phyloP scores from a whole-genome alignment of 208 protist species.

The Phytomonas francai region DNA sequence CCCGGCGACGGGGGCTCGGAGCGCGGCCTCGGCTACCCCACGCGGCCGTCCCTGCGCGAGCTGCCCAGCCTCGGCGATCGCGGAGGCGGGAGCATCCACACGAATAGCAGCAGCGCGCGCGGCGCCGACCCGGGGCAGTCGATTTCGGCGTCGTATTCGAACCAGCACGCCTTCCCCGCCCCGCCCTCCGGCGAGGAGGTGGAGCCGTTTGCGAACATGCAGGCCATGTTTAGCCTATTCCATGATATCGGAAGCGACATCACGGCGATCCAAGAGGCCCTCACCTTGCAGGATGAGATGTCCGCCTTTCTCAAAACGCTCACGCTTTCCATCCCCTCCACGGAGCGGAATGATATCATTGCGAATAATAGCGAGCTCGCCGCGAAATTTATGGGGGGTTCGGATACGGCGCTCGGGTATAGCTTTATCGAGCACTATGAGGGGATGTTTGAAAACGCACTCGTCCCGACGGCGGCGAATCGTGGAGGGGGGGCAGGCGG shows the following conservation, averaged over 20 bases:
- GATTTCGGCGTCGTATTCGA: neutral
- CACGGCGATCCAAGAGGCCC: conserved; percentile 39
- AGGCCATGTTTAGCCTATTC: conserved; percentile 39
- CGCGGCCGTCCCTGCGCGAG: neutral
- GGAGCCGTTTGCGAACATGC: conserved; percentile 51
- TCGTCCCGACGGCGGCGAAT: neutral
- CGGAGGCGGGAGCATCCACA: neutral
- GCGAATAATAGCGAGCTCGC: conserved; percentile 3
- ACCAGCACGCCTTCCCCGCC: conserved; percentile 11
- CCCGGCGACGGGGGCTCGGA: neutral
- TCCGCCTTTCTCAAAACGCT: conserved; percentile 78
- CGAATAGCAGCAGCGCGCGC: neutral
- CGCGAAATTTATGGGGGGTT: neutral
- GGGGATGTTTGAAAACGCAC: conserved; percentile 19
- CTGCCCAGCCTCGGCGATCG: neutral
- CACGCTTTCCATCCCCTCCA: conserved; percentile 74
- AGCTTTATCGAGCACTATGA: conserved; percentile 28
- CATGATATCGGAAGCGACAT: conserved; percentile 38
- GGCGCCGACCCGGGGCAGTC: neutral
- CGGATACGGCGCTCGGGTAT: neutral
- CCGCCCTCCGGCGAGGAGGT: conserved; percentile 18
- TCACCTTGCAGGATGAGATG: conserved; percentile 82
- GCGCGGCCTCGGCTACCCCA: neutral
- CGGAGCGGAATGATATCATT: conserved; percentile 36
- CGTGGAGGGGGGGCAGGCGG: neutral